Evolutionary conservation across 2,329 filamentous ascomycete species (phyloP), one percentile per base, ranked within the genome.

Genomic region (Nectriaceae sp.): DNA sequence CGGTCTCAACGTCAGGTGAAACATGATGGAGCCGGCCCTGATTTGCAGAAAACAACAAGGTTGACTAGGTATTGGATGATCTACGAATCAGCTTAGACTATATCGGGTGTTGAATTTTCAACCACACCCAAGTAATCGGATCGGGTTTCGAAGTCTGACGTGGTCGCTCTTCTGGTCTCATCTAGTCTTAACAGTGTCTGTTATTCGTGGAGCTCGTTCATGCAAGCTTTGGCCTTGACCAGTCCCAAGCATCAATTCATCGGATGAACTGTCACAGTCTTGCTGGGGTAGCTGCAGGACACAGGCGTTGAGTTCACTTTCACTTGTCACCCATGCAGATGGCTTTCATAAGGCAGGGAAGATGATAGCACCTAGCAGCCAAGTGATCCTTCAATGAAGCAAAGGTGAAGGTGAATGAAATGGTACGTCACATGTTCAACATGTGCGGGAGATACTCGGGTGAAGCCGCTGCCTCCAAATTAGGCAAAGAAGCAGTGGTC

Each of bases 141-240:
- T n/a, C n/a, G n/a, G n/a, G n/a, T n/a, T n/a, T n/a, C n/a, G n/a
- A n/a, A n/a, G n/a, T 36, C 33, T 36, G 33, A 36, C 33, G 33
- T 36, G 33, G 13, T 10, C 11, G 33, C 33, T 36, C 33, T 6
- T 16, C n/a, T 16, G 33, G n/a, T n/a, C n/a, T n/a, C n/a, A 29
- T 29, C 24, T 13, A 29, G 24, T 29, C 24, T 29, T 6, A 29
- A 29, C 24, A 29, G 4, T 10, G 37, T 39, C 18, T 37, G 20
- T 21, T 39, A 39, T 21, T 39, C 37, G 37, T 39, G 37, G 37
- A 39, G 18, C 37, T 5, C 13, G 37, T 39, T 39, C 37, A 39
- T 39, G 37, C 37, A 39, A n/a, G 37, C 19, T 8, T n/a, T 5
- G 33, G 16, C 24, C 24, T 29, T n/a, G n/a, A 18, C 33, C 8